Conservation (phyloP, 176 grass and related monocot species). For the Raddia guianensis region DNA sequence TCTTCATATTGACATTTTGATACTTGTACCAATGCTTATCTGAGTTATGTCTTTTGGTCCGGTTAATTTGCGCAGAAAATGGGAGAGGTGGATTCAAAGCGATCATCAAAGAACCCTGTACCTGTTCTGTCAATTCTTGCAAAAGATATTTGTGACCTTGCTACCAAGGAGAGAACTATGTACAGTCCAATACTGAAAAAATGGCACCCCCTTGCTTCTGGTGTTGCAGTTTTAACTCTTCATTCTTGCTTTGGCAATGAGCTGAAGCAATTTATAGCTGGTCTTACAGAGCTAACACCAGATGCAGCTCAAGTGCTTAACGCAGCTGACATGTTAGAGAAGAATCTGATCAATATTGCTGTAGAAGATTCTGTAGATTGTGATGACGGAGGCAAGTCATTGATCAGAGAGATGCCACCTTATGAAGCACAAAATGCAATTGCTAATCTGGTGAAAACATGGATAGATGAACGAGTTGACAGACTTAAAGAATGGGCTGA, state of each 20-base stretch:
- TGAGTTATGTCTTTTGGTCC: conserved; percentile 12
- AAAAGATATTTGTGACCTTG: conserved; percentile 72
- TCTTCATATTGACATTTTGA: conserved; percentile 14
- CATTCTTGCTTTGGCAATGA: conserved; percentile 85
- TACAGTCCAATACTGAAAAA: conserved; percentile 84
- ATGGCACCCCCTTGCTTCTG: conserved; percentile 77
- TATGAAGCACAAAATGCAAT: conserved; percentile 80
- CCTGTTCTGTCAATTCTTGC: conserved; percentile 75
- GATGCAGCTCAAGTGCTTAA: conserved; percentile 76
- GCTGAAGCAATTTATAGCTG: conserved; percentile 66
- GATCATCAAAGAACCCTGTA: conserved; percentile 46
- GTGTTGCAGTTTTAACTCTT: conserved; percentile 69
- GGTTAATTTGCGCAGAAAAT: conserved; percentile 69
- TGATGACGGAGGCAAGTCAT: conserved; percentile 69
- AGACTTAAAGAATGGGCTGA: conserved; percentile 67
- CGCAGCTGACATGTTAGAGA: conserved; percentile 79
- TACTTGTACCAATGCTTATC: conserved; percentile 16
- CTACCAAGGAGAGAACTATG: conserved; percentile 73
- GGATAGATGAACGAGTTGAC: conserved; percentile 64
- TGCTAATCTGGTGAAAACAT: conserved; percentile 72
- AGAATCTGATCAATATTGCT: conserved; percentile 76
- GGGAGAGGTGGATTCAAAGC: conserved; percentile 64
- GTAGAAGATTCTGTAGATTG: conserved; percentile 71
- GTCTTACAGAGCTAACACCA: conserved; percentile 60
- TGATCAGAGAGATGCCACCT: conserved; percentile 73